Conservation (phyloP, 2,329 filamentous ascomycete genomes). For the Fusarium foetens region DNA sequence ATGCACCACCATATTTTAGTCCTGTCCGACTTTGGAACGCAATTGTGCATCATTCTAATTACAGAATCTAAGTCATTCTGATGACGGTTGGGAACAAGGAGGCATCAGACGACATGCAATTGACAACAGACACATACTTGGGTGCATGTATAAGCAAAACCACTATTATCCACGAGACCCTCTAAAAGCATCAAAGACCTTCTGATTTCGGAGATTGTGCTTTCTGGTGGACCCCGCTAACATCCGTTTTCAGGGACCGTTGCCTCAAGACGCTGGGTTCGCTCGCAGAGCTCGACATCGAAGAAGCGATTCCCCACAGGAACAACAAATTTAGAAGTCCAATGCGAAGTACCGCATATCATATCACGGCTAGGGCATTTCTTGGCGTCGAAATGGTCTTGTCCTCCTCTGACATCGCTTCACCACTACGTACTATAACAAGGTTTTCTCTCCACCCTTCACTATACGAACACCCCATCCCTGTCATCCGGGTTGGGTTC, state of each 20-base stretch:
- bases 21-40: background rate
- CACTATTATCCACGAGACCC: background rate
- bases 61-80: background rate
- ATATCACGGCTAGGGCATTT: constrained; percentile 21
- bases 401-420: constrained; percentile 10
- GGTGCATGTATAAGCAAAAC: background rate
- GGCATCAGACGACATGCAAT: background rate
- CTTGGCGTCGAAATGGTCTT: constrained; percentile 35
- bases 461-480: constrained; percentile 15
- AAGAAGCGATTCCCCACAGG: constrained; percentile 21
- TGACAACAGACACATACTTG: background rate
- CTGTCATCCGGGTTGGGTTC: background rate
- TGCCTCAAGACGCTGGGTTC: constrained; percentile 11
- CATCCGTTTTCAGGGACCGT: constrained; percentile 17
- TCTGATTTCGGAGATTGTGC: constrained; percentile 29
- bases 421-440: constrained; percentile 2
- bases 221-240: constrained; percentile 8
- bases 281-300: background rate
- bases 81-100: background rate
- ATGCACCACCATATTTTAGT: constrained; percentile 9
- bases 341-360: constrained; percentile 27
- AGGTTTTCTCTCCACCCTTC: constrained; percentile 13
- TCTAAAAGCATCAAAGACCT: constrained; percentile 3
- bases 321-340: constrained; percentile 22
- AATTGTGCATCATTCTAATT: background rate